phyloP scores from a whole-genome alignment of 1,284 basidiomycete genomes.

The Exsudoporus floridanus region DNA sequence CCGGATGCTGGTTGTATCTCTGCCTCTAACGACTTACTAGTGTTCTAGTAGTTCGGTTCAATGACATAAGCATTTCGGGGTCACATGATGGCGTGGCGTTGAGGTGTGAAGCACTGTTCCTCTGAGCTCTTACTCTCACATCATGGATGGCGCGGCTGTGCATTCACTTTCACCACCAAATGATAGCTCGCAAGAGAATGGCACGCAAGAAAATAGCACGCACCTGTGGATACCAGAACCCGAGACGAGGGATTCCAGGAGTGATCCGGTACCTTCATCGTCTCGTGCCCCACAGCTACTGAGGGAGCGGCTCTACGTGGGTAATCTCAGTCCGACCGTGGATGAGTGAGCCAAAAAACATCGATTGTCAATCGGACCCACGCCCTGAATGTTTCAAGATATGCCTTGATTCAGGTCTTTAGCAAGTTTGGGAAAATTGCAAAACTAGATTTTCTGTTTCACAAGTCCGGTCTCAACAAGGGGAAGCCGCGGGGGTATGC shows the following conservation, averaged over 20 bases:
- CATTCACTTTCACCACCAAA: background rate
- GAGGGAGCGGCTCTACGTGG: constrained; percentile 83
- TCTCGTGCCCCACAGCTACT: constrained; percentile 37
- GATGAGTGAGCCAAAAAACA: constrained; percentile 70
- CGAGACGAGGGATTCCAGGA: constrained; percentile 20
- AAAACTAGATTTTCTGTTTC: constrained; percentile 93
- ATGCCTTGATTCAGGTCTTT: constrained; percentile 86
- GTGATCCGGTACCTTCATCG: constrained; percentile 23
- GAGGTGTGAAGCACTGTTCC: background rate
- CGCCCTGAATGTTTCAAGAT: constrained; percentile 47
- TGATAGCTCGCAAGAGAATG: constrained; percentile 7
- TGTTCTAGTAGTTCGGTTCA: too few species aligned
- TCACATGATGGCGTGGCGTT: background rate
- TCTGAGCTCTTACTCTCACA: background rate
- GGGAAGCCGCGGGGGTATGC: constrained; percentile 96
- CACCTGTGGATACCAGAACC: constrained; percentile 37
- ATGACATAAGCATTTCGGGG: constrained; percentile 15
- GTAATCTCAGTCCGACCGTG: constrained; percentile 84
- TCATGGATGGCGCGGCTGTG: constrained; percentile 16
- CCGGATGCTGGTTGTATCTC: background rate
- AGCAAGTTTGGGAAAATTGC: constrained; percentile 88
- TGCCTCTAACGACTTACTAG: too few species aligned
- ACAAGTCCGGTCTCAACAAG: constrained; percentile 85
- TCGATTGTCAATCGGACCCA: constrained; percentile 1
- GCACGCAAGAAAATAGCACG: constrained; percentile 10